Conservation (phyloP, 441 rosid genomes). For the Erysimum pusillum region DNA sequence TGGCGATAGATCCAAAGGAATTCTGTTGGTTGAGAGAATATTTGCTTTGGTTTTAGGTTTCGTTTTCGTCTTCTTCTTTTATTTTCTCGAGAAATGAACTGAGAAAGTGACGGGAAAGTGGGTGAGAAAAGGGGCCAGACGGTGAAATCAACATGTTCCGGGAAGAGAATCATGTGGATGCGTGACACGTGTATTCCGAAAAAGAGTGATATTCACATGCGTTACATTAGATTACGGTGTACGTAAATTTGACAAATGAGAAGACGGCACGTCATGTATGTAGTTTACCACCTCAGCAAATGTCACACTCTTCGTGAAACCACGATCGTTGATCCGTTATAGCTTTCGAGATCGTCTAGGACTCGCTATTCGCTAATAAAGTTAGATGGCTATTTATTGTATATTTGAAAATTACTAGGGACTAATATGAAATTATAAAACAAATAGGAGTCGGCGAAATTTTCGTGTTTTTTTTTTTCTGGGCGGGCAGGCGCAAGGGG, state of each 20-base stretch:
- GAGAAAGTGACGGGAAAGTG: constrained; percentile 39
- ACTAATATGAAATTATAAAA: constrained; percentile 4
- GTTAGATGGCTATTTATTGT: neutral
- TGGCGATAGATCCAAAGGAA: constrained; percentile 34
- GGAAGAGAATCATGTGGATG: constrained; percentile 27
- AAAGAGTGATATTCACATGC: constrained; percentile 17
- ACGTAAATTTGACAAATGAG: neutral
- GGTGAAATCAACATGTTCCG: constrained; percentile 20
- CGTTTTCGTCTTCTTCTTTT: neutral
- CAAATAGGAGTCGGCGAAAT: constrained; percentile 19
- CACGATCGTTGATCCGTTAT: constrained; percentile 1
- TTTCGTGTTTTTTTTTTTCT: neutral
- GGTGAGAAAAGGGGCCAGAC: constrained; percentile 2
- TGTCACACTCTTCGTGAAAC: neutral
- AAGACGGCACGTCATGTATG: constrained; percentile 13
- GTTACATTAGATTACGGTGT: constrained; percentile 27
- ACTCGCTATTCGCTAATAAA: neutral
- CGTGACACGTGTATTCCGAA: constrained; percentile 34
- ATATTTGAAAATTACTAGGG: neutral
- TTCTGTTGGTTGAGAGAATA: neutral
- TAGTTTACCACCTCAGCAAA: neutral
- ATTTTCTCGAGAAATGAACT: constrained; percentile 24
- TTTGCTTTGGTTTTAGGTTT: constrained; percentile 17
- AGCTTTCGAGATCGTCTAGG: neutral
- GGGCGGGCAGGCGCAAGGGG: constrained; percentile 17